Evolutionary conservation across 352 stramenopile species (phyloP), one percentile per base, ranked within the genome.

Genomic region (Pythium aphanidermatum): DNA sequence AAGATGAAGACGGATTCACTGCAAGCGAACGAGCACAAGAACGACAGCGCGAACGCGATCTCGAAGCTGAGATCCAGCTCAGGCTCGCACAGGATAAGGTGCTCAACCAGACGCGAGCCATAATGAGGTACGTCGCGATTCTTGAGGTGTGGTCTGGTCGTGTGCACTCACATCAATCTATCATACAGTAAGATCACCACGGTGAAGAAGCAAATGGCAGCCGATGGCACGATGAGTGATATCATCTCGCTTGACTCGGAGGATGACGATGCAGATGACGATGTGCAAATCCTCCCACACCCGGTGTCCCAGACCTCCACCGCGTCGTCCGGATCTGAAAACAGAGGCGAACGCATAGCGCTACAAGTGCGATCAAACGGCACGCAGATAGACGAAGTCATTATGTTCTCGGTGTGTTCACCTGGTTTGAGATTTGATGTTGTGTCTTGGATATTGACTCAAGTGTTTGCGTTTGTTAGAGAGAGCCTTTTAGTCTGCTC

Each of bases 321-420:
- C 14, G 20, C 20, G 11, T 17, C 29, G n/a, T n/a, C n/a, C n/a
- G n/a, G n/a, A n/a, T n/a, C n/a, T n/a, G n/a, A 44, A 4, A 59
- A 77, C 38, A 82, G 78, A 61, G 75, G 73, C 42, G 56, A 77
- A 19, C 68, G 66, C 3, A 68, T 88, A 20, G 46, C 60, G 16
- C 50, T 88, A 5, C 63, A 70, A 24, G 53, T 88, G 38, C 76
- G 73, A 10, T 83, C 73, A 2, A 88, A 88, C 40, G 76, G 76
- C 23, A 53, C 48, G 6, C 52, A 45, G 38, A 65, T 68, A 2
- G 74, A 86, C 32, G 71, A 86, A 19, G 61, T 88, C 26, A 21
- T 44, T 32, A 83, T 83, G 27, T 58, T 78, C 55, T 74, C 61
- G 65, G 76, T 86, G 56, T 14, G 40, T 45, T 23, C 9, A 26